Conservation (phyloP, 768 basidiomycete species). For the Mycena alexandri region DNA sequence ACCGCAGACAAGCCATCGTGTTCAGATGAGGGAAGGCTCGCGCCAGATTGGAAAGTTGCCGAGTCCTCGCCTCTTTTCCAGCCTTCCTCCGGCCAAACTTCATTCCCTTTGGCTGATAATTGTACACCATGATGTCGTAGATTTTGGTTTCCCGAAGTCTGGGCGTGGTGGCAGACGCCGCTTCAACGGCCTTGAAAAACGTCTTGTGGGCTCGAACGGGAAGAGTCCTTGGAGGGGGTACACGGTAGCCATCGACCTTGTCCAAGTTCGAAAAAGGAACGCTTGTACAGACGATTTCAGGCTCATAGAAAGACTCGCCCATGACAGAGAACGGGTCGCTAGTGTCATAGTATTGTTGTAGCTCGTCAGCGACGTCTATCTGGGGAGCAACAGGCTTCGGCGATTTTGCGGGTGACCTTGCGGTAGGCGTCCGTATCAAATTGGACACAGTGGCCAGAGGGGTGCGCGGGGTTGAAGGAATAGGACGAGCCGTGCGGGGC, state of each 20-base stretch:
- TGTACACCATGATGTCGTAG: slow-evolving; percentile 36
- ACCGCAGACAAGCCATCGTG: slow-evolving; percentile 14
- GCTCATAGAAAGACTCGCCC: slow-evolving; percentile 25
- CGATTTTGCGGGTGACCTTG: slow-evolving; percentile 33
- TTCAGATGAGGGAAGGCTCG: not conserved
- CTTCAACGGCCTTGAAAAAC: slow-evolving; percentile 28
- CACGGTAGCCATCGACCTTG: slow-evolving; percentile 13
- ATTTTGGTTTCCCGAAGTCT: slow-evolving; percentile 29
- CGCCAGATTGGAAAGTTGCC: not conserved
- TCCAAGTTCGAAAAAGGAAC: slow-evolving; percentile 24
- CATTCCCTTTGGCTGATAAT: slow-evolving; percentile 24
- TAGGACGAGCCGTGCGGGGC: slow-evolving; percentile 36
- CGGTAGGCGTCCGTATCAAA: slow-evolving; percentile 42
- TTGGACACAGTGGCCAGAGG: slow-evolving; percentile 42
- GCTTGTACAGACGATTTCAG: slow-evolving; percentile 23
- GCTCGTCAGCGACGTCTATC: slow-evolving; percentile 21
- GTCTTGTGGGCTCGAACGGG: slow-evolving; percentile 22
- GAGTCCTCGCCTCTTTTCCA: not conserved
- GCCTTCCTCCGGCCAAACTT: not conserved
- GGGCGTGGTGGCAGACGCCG: slow-evolving; percentile 22
- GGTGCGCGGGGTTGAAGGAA: slow-evolving; percentile 36
- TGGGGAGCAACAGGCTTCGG: slow-evolving; percentile 21
- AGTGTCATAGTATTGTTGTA: slow-evolving; percentile 30
- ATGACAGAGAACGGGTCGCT: slow-evolving; percentile 29
- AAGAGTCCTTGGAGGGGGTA: not conserved